Conservation (phyloP, 495 filamentous ascomycete genomes). For the Penicillium mononematosum region DNA sequence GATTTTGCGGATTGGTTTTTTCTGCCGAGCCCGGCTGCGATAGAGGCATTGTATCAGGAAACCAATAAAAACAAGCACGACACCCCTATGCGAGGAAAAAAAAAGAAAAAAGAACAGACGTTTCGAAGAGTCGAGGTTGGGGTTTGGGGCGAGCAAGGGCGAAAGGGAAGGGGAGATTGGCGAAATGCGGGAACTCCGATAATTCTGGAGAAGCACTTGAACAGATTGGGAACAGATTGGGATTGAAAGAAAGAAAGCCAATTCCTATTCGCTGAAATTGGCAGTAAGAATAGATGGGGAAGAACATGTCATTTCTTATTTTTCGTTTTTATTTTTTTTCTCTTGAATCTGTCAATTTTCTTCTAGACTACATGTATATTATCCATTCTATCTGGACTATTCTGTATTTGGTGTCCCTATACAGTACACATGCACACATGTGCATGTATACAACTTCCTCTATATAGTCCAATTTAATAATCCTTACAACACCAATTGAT, state of each 20-base stretch:
- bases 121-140: conserved; percentile 10
- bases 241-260: background rate
- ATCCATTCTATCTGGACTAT: too few species aligned
- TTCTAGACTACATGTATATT: too few species aligned
- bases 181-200: conserved; percentile 21
- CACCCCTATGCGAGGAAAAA: background rate
- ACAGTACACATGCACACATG: too few species aligned
- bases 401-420: too few species aligned
- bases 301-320: too few species aligned
- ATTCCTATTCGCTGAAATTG: background rate
- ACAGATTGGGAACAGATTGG: background rate
- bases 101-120: background rate
- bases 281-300: too few species aligned
- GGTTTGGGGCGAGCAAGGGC: conserved; percentile 25
- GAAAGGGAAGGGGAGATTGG: conserved; percentile 32
- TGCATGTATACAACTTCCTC: too few species aligned
- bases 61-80: conserved; percentile 10
- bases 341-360: too few species aligned
- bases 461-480: too few species aligned
- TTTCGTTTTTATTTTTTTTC: too few species aligned
- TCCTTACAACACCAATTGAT: too few species aligned
- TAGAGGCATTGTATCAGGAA: conserved; percentile 34
- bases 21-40: conserved; percentile 38
- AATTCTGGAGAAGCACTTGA: conserved; percentile 9
- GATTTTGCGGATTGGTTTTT: conserved; percentile 48